Evolutionary conservation across 2,329 filamentous ascomycete genomes (phyloP), one percentile per base, ranked within the genome.

Genomic region (Microthyrium microscopicum): DNA sequence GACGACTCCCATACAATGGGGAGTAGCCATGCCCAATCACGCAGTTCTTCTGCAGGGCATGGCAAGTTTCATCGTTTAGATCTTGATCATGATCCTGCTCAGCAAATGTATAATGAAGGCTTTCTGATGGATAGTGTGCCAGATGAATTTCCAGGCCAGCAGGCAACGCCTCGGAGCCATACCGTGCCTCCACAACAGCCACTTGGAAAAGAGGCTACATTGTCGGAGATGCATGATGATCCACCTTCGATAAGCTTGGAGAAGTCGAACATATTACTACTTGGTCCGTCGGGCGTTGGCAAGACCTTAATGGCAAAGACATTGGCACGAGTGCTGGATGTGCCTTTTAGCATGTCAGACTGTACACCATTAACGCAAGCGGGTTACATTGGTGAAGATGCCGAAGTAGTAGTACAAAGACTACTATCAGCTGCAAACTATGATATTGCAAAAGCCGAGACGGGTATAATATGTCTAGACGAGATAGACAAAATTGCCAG

Each of bases 401-500:
- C 87, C n/a, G 89, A 98, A 51, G 77, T 82, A 1, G 94, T 87
- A 46, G 83, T 98, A 26, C 83, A 94, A 48, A 70, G 89, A 28
- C 65, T 98, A 18, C 64, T 98, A 7, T 80, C 91, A 35, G 84
- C 91, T 38, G 75, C 87, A 6, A 87, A 91, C 51, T 92, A 92
- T 53, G 80, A 92, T 44, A 71, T 89, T 19, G 73, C 74, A 38
- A 73, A 77, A 35, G 77, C 84, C 5, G 87, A 98, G 51, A 72
- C 81, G 34, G 89, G 89, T 4, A 95, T 98, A 36, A 83, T 98
- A 29, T 89, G 92, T 36, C 64, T 98, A 15, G 89, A 98, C 45
- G 89, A 98, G 57, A 83, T 98, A 35, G 89, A 98, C 61, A 98
- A 98, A 58, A 85, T 95, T 38, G 85, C 89, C 2, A 81, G 80